Conservation (phyloP, 768 basidiomycete genomes). For the Suillus decipiens region DNA sequence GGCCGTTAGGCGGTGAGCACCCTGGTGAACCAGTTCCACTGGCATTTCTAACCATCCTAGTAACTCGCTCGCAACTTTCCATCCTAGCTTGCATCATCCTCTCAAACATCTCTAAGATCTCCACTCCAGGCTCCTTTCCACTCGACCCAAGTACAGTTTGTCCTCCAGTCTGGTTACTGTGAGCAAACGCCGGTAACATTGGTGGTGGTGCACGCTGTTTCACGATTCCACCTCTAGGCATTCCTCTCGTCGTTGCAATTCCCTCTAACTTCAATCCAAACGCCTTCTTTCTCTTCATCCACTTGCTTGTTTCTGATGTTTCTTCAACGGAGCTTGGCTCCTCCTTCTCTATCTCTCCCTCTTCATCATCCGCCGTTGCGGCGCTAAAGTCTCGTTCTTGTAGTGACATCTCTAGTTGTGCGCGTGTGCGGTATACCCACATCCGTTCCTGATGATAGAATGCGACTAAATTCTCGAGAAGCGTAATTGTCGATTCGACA, state of each 20-base stretch:
- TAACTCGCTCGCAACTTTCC: slow-evolving; percentile 73
- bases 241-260: slow-evolving; percentile 32
- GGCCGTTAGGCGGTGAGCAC: neutral
- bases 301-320: slow-evolving; percentile 35
- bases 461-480: slow-evolving; percentile 63
- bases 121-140: slow-evolving; percentile 44
- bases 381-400: slow-evolving; percentile 21
- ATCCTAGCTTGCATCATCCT: slow-evolving; percentile 73
- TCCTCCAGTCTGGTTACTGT: slow-evolving; percentile 2
- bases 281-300: slow-evolving; percentile 60
- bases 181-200: slow-evolving; percentile 25
- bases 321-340: slow-evolving; percentile 12
- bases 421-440: slow-evolving; percentile 71
- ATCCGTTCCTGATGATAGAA: slow-evolving; percentile 73
- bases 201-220: slow-evolving; percentile 36
- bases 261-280: slow-evolving; percentile 55
- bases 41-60: slow-evolving; percentile 53
- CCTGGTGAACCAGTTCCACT: slow-evolving; percentile 27
- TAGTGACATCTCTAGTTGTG: slow-evolving; percentile 54
- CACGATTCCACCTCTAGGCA: slow-evolving; percentile 26
- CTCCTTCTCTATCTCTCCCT: slow-evolving; percentile 5
- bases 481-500: slow-evolving; percentile 50
- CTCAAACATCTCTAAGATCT: slow-evolving; percentile 67
- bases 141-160: slow-evolving; percentile 29
- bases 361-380: neutral